Conservation (phyloP, 2,329 filamentous ascomycete species). For the Metarhizium rileyi region DNA sequence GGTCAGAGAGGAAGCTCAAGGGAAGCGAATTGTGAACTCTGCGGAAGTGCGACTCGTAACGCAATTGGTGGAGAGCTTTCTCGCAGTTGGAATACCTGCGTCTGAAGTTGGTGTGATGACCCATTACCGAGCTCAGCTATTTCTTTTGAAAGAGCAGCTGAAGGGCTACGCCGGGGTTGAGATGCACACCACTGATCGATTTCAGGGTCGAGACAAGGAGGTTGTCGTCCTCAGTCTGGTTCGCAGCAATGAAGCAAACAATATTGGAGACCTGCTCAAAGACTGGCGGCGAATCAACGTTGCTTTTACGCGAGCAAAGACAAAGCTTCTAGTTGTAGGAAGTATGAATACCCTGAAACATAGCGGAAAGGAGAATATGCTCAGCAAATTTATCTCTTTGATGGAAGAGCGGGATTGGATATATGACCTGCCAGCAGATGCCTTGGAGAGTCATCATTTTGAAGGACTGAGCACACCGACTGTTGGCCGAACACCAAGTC, state of each 20-base stretch:
- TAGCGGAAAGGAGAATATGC: conserved; percentile 62
- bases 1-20: conserved; percentile 63
- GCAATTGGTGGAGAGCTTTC: conserved; percentile 71
- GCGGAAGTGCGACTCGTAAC: conserved; percentile 69
- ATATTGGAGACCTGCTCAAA: conserved; percentile 82
- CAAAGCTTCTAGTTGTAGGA: conserved; percentile 82
- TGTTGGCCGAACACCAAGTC: conserved; percentile 9
- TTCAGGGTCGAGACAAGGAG: conserved; percentile 93
- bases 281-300: conserved; percentile 95
- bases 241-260: conserved; percentile 69
- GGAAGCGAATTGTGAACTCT: conserved; percentile 80
- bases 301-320: conserved; percentile 85
- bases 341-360: conserved; percentile 71
- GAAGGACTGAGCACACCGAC: conserved; percentile 44
- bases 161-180: conserved; percentile 58
- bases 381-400: conserved; percentile 64
- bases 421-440: conserved; percentile 57
- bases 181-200: conserved; percentile 94
- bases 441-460: conserved; percentile 59
- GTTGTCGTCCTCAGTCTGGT: conserved; percentile 82
- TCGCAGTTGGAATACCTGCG: conserved; percentile 64
- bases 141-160: conserved; percentile 66
- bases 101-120: conserved; percentile 88
- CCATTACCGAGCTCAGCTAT: conserved; percentile 88
- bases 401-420: conserved; percentile 76